Percentiles rank a stretch among this genome's conserved stretches.
Conservation (phyloP, 208 protist genomes). For the Trypanosoma congolense region DNA sequence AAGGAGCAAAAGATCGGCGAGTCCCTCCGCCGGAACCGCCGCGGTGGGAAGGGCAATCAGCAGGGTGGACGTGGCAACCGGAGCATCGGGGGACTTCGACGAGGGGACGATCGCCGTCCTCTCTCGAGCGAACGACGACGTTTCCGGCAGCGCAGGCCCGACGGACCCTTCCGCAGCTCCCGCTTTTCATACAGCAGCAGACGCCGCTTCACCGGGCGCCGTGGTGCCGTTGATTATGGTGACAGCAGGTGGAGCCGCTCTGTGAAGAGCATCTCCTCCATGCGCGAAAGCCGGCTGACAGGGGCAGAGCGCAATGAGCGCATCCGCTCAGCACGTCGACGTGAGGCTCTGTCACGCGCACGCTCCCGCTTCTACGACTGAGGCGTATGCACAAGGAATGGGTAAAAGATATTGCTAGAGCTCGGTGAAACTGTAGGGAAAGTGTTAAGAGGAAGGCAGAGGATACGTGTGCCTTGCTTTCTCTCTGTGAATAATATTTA, state of each 20-base stretch:
- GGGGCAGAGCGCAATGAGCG: constrained; percentile 69
- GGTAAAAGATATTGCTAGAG: no score
- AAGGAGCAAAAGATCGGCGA: constrained; percentile 84
- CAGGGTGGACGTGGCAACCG: not conserved
- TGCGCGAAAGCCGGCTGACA: constrained; percentile 31
- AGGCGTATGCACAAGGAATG: no score
- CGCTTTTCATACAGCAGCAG: not conserved
- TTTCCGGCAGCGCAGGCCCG: not conserved
- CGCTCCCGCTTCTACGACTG: constrained; percentile 71
- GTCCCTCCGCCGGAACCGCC: constrained; percentile 48
- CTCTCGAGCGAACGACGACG: not conserved
- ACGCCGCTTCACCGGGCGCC: constrained; percentile 2
- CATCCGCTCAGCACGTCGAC: constrained; percentile 32
- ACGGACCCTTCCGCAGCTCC: not conserved
- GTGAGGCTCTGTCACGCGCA: constrained; percentile 41
- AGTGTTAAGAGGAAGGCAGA: no score
- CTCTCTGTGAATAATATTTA: no score
- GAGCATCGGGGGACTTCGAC: not conserved
- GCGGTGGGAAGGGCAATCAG: constrained; percentile 15
- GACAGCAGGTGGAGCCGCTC: constrained; percentile 33
- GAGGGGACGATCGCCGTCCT: constrained; percentile 11
- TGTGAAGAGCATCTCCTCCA: constrained; percentile 33
- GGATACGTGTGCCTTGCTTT: no score
- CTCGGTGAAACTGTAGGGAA: no score
- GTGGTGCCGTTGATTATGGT: constrained; percentile 17